Base-by-base conservation (phyloP, 768 basidiomycete species). In the Pulveroboletus sp. region DNA sequence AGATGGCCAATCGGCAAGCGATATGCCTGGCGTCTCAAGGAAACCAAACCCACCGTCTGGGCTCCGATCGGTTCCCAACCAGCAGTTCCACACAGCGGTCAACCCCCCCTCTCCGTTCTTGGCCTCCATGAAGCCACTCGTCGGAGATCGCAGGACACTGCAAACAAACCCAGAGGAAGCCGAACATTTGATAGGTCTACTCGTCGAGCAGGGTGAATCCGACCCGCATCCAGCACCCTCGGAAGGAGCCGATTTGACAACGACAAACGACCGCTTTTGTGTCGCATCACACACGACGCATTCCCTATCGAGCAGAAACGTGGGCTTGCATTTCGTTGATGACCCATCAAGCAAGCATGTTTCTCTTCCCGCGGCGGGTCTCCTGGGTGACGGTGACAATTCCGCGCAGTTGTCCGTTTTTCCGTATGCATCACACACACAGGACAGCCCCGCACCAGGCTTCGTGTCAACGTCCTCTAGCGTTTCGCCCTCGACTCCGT, bases 291-390 rank as follows among this genome's bases (percentile, higher is more conserved):
- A 47, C 31, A 16, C 48, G 13, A 40, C 17, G 21, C 47, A 47
- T 40, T 53, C 54, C 20, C 41, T 43, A 19, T 33, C 45, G n/a
- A 43, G n/a, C 53, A 27, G 21, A 27, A 47, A 51, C 51, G 45
- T 45, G 47, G 53, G 32, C 23, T 21, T 47, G n/a, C 43, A 34
- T 24, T 36, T 42, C 43, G 5, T 23, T 2, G 46, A 40, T 44
- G 19, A 43, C 31, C 45, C 51, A 36, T 48, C 47, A 6, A 35
- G 39, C 21, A 35, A 46, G 29, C 44, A 34, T 13, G 37, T 17
- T 17, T 42, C 45, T 44, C 47, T 31, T 16, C 17, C 40, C n/a
- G 40, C 24, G 5, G 40, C 41, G 20, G 33, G 20, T 49, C 20
- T 37, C 24, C 38, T 37, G 16, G 8, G 20, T 13, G 44, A 46